phyloP scores from a whole-genome alignment of 2,329 filamentous ascomycete genomes.

The Colletotrichum australisinense region DNA sequence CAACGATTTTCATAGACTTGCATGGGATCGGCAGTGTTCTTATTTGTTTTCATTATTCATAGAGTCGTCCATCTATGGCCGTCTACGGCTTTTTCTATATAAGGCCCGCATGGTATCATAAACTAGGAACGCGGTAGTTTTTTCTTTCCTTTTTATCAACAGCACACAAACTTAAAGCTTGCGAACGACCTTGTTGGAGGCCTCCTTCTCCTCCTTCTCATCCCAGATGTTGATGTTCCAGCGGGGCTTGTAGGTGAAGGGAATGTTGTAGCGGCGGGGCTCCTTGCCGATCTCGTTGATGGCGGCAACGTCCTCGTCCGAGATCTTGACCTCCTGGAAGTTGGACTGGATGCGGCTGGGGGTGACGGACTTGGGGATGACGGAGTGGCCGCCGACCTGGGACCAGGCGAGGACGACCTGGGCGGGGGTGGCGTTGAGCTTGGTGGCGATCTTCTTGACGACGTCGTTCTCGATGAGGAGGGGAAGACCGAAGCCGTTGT shows the following conservation, averaged over 20 bases:
- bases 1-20: background rate
- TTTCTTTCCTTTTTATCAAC: background rate
- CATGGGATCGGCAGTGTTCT: background rate
- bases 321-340: constrained; percentile 74
- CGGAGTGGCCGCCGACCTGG: constrained; percentile 70
- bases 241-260: constrained; percentile 51
- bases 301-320: constrained; percentile 67
- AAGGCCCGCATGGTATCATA: constrained; percentile 21
- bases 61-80: constrained; percentile 13
- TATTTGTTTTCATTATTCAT: constrained; percentile 19
- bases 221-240: constrained; percentile 69
- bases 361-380: constrained; percentile 82
- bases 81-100: constrained; percentile 10
- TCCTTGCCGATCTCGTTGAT: constrained; percentile 71
- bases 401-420: constrained; percentile 68
- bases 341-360: constrained; percentile 75
- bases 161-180: constrained; percentile 38
- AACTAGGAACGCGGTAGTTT: background rate
- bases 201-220: constrained; percentile 63
- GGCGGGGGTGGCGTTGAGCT: constrained; percentile 53
- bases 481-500: constrained; percentile 55
- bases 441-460: constrained; percentile 67
- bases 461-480: constrained; percentile 69
- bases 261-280: constrained; percentile 58
- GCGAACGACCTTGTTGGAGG: constrained; percentile 58